Evolutionary conservation across 1,284 basidiomycete species (phyloP).

Genomic region (Mycosarcoma maydis): DNA sequence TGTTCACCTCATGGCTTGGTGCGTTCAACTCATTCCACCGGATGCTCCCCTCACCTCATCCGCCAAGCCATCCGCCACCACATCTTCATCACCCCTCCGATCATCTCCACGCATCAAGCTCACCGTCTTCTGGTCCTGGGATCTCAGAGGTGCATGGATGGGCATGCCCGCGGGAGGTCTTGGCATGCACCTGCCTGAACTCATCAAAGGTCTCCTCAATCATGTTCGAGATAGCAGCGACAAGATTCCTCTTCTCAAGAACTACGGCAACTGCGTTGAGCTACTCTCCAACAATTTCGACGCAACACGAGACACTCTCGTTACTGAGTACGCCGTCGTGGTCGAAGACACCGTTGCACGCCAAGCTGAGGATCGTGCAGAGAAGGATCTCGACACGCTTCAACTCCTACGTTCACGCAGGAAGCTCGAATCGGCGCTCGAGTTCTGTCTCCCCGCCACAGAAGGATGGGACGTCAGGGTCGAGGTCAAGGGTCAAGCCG

Average conservation of each 20-base stretch:
- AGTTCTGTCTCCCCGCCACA: constrained; percentile 79
- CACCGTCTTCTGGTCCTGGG: constrained; percentile 94
- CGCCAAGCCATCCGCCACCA: constrained; percentile 9
- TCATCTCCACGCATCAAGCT: constrained; percentile 68
- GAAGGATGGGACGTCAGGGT: constrained; percentile 91
- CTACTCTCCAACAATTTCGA: constrained; percentile 82
- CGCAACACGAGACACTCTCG: constrained; percentile 80
- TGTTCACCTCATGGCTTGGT: constrained; percentile 89
- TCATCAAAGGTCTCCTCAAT: constrained; percentile 81
- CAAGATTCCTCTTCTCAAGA: constrained; percentile 78
- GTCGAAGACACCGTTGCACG: constrained; percentile 73
- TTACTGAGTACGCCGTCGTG: constrained; percentile 85
- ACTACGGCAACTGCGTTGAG: constrained; percentile 84
- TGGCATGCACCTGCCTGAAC: constrained; percentile 77
- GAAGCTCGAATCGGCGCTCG: constrained; percentile 78
- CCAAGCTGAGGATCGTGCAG: constrained; percentile 33
- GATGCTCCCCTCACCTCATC: constrained; percentile 62
- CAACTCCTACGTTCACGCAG: constrained; percentile 70
- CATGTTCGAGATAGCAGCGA: constrained; percentile 78
- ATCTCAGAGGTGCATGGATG: constrained; percentile 84
- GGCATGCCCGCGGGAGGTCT: constrained; percentile 60
- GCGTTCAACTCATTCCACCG: constrained; percentile 76
- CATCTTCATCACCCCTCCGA: constrained; percentile 13
- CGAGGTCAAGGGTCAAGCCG: constrained; percentile 47
- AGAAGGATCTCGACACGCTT: constrained; percentile 46